phyloP scores from a whole-genome alignment of 345 rosid genomes.

The Pugionium cornutum region DNA sequence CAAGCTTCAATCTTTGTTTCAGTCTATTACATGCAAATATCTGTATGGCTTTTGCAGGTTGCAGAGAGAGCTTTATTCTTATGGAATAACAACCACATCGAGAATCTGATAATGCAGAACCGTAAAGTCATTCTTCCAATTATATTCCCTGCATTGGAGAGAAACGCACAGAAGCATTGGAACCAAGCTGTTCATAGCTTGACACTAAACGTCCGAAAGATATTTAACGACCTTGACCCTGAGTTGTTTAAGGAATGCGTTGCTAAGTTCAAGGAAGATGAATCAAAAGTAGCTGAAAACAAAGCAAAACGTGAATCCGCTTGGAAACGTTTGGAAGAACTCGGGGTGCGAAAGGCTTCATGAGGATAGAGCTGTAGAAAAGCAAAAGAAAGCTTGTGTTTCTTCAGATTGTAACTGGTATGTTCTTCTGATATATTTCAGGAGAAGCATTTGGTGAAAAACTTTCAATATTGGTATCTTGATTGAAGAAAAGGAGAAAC shows the following conservation, averaged over 20 bases:
- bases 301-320: constrained; percentile 55
- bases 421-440: constrained; percentile 19
- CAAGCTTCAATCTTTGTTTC: constrained; percentile 3
- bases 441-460: constrained; percentile 23
- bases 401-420: not conserved
- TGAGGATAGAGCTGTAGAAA: constrained; percentile 30
- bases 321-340: constrained; percentile 71
- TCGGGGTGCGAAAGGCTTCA: constrained; percentile 40
- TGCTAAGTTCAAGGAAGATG: constrained; percentile 58
- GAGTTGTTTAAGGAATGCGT: constrained; percentile 62
- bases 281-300: constrained; percentile 48
- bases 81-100: constrained; percentile 78
- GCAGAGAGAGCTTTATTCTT: constrained; percentile 74
- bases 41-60: constrained; percentile 47
- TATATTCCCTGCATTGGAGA: constrained; percentile 66
- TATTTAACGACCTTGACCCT: constrained; percentile 65
- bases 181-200: constrained; percentile 71
- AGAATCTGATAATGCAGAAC: constrained; percentile 63
- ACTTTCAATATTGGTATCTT: constrained; percentile 26
- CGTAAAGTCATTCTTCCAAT: constrained; percentile 62
- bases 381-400: not conserved
- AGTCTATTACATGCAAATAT: constrained; percentile 9
- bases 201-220: constrained; percentile 65
- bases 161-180: constrained; percentile 67
- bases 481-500: constrained; percentile 23